Evolutionary conservation across 2,329 filamentous ascomycete species (phyloP).

Genomic region (Botrytis byssoidea): DNA sequence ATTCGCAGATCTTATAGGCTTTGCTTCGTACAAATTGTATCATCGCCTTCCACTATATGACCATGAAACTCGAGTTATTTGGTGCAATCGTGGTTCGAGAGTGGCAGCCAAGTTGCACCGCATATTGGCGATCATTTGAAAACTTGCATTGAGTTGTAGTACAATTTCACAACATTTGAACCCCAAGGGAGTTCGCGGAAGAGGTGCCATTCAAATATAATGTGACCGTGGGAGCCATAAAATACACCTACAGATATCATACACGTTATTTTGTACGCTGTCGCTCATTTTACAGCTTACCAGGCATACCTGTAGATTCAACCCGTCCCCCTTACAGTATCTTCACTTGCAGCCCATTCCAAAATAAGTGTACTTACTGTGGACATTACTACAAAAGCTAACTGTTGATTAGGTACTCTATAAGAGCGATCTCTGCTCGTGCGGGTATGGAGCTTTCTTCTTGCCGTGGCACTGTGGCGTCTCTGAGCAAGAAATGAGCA

Average conservation of each 20-base stretch:
- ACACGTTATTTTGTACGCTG: background rate
- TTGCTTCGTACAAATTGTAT: background rate
- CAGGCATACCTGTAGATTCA: background rate
- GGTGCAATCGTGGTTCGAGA: background rate
- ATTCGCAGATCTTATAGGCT: background rate
- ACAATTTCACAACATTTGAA: background rate
- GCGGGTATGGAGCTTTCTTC: no score
- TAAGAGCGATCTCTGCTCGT: no score
- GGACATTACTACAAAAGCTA: background rate
- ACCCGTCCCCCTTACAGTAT: background rate
- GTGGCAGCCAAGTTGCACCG: background rate
- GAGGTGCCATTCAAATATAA: background rate
- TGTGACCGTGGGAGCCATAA: background rate
- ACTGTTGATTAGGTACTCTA: no score
- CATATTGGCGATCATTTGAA: background rate
- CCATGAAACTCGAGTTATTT: background rate
- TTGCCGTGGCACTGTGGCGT: no score
- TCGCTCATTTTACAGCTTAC: background rate
- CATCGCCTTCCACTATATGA: background rate
- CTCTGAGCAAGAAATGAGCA: no score
- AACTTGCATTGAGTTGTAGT: background rate
- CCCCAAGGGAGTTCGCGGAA: background rate
- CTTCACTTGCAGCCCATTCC: background rate
- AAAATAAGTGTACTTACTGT: background rate
- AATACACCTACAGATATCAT: background rate